Percentiles rank a stretch among this genome's conserved stretches.
These are phyloP conservation scores for Aeschynomene evenia DNA, from an alignment of 306 rosid species.

Conservation along the genomic window DNA sequence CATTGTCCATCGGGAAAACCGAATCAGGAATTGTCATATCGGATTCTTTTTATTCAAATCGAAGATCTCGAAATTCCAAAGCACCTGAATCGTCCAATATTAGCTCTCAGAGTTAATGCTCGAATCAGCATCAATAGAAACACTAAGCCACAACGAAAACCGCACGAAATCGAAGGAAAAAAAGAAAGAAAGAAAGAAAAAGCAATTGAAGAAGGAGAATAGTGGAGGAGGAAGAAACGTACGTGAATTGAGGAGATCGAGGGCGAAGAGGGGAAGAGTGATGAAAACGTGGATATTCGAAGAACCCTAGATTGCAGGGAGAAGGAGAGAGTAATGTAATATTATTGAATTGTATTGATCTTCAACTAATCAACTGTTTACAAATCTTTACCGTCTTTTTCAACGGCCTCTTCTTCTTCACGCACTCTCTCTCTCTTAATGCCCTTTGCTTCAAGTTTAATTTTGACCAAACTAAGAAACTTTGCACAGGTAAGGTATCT, in stretches of 20 bases:
- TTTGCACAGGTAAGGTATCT: not conserved
- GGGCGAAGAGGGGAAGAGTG: not conserved
- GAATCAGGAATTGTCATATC: constrained; percentile 82
- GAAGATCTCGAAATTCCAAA: constrained; percentile 40
- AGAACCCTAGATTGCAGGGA: constrained; percentile 57
- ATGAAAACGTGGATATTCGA: not conserved
- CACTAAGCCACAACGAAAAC: not conserved
- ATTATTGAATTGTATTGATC: too few species aligned
- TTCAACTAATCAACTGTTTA: not conserved
- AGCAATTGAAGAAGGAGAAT: not conserved
- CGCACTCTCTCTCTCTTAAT: not conserved
- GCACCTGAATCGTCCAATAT: constrained; percentile 27
- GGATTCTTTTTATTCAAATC: constrained; percentile 1
- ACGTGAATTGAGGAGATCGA: constrained; percentile 40
- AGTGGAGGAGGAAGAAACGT: constrained; percentile 13
- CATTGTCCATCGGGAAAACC: constrained; percentile 64
- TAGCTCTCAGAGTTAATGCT: not conserved
- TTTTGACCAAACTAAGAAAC: constrained; percentile 14
- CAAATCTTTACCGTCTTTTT: constrained; percentile 33
- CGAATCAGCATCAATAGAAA: constrained; percentile 15
- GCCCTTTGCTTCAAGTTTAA: not conserved
- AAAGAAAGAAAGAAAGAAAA: not conserved
- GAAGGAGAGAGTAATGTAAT: constrained; percentile 11
- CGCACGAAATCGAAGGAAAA: not conserved
- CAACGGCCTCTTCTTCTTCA: constrained; percentile 30